Percentiles rank a stretch among this genome's conserved stretches.
Conservation (phyloP, 2,329 filamentous ascomycete genomes). For the Colletotrichum lentis region DNA sequence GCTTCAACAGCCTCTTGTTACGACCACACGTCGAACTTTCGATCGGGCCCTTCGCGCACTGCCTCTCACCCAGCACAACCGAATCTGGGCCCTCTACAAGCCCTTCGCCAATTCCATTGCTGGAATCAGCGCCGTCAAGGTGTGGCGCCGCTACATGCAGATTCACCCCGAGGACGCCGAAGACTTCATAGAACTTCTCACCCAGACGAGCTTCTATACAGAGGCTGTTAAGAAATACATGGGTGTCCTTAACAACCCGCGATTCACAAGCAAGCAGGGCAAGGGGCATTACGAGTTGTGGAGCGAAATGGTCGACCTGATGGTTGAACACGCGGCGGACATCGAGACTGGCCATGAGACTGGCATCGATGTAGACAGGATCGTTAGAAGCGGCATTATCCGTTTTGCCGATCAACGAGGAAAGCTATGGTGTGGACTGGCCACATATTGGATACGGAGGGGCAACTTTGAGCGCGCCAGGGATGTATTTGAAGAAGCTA, state of each 20-base stretch:
- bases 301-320: constrained; percentile 95
- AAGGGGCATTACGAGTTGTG: constrained; percentile 97
- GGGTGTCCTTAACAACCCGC: constrained; percentile 86
- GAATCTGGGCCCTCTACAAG: constrained; percentile 92
- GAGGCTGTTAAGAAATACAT: constrained; percentile 94
- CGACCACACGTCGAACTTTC: constrained; percentile 84
- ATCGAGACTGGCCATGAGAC: constrained; percentile 82
- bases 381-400: constrained; percentile 89
- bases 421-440: constrained; percentile 92
- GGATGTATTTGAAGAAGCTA: constrained; percentile 94
- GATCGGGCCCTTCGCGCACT: constrained; percentile 90
- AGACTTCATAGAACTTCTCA: constrained; percentile 90
- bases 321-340: constrained; percentile 89
- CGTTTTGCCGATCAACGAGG: constrained; percentile 93
- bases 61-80: constrained; percentile 92
- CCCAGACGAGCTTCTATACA: constrained; percentile 83
- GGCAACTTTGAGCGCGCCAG: constrained; percentile 92
- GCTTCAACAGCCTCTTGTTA: constrained; percentile 89
- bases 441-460: constrained; percentile 94
- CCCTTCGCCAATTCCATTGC: constrained; percentile 91
- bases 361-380: constrained; percentile 89
- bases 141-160: constrained; percentile 97
- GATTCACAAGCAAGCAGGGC: constrained; percentile 89
- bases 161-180: constrained; percentile 94
- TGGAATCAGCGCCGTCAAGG: constrained; percentile 87